Percentiles rank a stretch among this genome's conserved stretches.
phyloP scores from a whole-genome alignment of 2,329 filamentous ascomycete genomes.

The Xylaria sp. region DNA sequence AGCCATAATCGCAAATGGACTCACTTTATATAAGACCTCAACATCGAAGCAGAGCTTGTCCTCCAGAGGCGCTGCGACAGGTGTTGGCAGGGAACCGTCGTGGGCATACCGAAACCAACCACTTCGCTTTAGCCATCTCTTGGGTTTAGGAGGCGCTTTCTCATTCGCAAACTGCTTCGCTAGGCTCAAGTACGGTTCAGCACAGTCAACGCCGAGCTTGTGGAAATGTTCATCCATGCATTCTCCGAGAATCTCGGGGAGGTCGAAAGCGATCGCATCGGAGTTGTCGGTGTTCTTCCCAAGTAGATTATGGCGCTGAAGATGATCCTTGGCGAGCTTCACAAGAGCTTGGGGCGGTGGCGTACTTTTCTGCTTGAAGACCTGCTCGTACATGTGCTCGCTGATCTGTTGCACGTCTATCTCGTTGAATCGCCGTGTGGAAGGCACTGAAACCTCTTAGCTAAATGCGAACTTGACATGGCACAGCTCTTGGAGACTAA shows the following conservation, averaged over 20 bases:
- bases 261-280: conserved; percentile 75
- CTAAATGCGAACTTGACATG: conserved; percentile 1
- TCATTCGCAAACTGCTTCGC: conserved; percentile 69
- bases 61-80: conserved; percentile 72
- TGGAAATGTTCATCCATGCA: conserved; percentile 93
- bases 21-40: conserved; percentile 93
- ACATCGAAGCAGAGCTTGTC: conserved; percentile 87
- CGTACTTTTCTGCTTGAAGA: conserved; percentile 60
- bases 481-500: conserved; percentile 29
- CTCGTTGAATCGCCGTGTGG: conserved; percentile 73
- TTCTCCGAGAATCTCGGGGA: conserved; percentile 71
- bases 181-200: conserved; percentile 72
- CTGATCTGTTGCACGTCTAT: conserved; percentile 94
- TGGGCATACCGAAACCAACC: conserved; percentile 92
- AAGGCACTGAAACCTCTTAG: conserved; percentile 37
- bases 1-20: conserved; percentile 91
- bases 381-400: conserved; percentile 71
- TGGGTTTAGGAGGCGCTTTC: conserved; percentile 53
- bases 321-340: conserved; percentile 72
- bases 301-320: conserved; percentile 76
- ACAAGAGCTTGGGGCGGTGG: conserved; percentile 67
- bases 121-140: conserved; percentile 70
- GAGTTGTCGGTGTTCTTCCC: conserved; percentile 81
- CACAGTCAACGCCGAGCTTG: conserved; percentile 77
- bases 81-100: conserved; percentile 61